phyloP scores from a whole-genome alignment of 805 yeast genomes.

The Lipomyces oligophaga region DNA sequence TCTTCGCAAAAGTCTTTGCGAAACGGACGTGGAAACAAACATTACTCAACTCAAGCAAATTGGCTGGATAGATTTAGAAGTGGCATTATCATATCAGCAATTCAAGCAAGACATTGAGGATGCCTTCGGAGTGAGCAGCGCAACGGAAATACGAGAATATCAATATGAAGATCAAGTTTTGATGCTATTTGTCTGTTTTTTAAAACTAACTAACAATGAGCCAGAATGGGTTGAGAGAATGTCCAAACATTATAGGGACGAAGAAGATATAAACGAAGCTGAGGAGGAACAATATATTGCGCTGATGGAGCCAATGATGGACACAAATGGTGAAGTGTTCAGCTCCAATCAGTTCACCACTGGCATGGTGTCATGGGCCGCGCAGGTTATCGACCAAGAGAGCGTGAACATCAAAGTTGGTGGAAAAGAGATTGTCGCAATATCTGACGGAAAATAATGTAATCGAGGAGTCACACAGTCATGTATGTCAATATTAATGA shows the following conservation, averaged over 20 bases:
- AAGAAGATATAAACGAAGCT: slow-evolving; percentile 9
- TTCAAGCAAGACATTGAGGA: slow-evolving; percentile 5
- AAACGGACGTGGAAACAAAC: not conserved
- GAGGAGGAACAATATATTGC: slow-evolving; percentile 5
- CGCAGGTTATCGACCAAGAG: slow-evolving; percentile 15
- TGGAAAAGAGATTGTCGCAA: too few species aligned
- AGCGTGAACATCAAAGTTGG: slow-evolving; percentile 6
- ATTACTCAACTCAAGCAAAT: not conserved
- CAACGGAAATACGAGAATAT: slow-evolving; percentile 10
- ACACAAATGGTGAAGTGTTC: slow-evolving; percentile 6
- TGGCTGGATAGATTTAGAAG: not conserved
- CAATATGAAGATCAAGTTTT: slow-evolving; percentile 22
- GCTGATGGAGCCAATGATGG: slow-evolving; percentile 7
- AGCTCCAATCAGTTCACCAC: slow-evolving; percentile 8
- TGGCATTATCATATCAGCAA: not conserved
- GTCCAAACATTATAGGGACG: not conserved
- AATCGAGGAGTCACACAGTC: too few species aligned
- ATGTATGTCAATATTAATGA: not conserved
- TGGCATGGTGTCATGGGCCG: slow-evolving; percentile 22
- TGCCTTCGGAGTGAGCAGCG: slow-evolving; percentile 17
- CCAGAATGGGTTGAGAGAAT: too few species aligned
- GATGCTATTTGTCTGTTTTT: slow-evolving; percentile 11
- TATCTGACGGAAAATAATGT: too few species aligned
- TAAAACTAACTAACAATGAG: not conserved
- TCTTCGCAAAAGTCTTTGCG: slow-evolving; percentile 1